Conservation (phyloP, 2,329 filamentous ascomycete genomes). For the Dothistroma septosporum region DNA sequence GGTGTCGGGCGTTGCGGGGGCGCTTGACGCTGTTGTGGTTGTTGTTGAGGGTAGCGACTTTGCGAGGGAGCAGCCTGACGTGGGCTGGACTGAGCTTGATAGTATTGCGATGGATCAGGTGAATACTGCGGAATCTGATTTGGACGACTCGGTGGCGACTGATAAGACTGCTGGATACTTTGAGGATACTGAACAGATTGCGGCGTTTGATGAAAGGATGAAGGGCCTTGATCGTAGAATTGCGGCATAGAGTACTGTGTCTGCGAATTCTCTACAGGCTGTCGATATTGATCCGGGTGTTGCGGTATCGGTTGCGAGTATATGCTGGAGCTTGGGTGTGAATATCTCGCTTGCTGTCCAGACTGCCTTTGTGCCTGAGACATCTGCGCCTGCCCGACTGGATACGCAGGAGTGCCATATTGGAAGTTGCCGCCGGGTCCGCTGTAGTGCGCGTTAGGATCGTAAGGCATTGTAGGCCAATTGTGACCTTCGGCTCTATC, state of each 20-base stretch:
- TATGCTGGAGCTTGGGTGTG: neutral
- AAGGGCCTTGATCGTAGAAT: slow-evolving; percentile 14
- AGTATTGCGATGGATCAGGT: slow-evolving; percentile 19
- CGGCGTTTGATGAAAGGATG: slow-evolving; percentile 19
- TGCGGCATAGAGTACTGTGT: slow-evolving; percentile 16
- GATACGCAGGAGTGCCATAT: slow-evolving; percentile 4
- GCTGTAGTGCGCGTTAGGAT: neutral
- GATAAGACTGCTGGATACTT: slow-evolving; percentile 9
- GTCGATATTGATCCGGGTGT: slow-evolving; percentile 8
- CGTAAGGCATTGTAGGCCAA: slow-evolving; percentile 17
- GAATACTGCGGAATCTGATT: slow-evolving; percentile 13
- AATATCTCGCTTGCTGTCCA: neutral
- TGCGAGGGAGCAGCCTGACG: slow-evolving; percentile 5
- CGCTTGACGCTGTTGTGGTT: slow-evolving; percentile 12
- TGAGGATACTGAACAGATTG: slow-evolving; percentile 13
- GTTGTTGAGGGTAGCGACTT: neutral
- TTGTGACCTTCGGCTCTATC: neutral
- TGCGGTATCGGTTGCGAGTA: neutral
- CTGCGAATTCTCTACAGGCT: slow-evolving; percentile 7
- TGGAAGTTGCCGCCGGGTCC: neutral
- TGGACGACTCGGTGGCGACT: slow-evolving; percentile 15
- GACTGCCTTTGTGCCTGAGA: neutral
- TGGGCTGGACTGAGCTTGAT: slow-evolving; percentile 14
- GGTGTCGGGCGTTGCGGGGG: slow-evolving; percentile 4
- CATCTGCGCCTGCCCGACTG: slow-evolving; percentile 9